Evolutionary conservation across 2,329 filamentous ascomycete genomes (phyloP).

Genomic region (Pestalotiopsis sp.): DNA sequence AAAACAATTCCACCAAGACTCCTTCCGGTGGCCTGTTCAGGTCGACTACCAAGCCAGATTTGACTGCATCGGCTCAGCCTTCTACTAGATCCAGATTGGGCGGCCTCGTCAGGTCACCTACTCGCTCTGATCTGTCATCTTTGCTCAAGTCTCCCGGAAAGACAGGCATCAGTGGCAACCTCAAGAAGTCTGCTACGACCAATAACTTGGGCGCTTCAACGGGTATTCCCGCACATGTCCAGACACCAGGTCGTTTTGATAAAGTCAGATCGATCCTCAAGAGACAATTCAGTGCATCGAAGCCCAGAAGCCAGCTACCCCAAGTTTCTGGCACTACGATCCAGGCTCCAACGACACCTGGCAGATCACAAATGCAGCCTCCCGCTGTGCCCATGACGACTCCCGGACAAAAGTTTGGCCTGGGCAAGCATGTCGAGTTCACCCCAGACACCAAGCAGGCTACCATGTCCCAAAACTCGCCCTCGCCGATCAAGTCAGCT

Average conservation of each 20-base stretch:
- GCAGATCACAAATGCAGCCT: conserved; percentile 54
- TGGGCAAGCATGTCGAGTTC: conserved; percentile 76
- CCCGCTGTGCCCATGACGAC: conserved; percentile 61
- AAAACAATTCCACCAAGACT: conserved; percentile 57
- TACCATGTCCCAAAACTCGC: conserved; percentile 49
- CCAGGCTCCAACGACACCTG: conserved; percentile 48
- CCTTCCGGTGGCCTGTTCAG: conserved; percentile 56
- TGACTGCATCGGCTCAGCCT: conserved; percentile 40
- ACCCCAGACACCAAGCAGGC: conserved; percentile 68
- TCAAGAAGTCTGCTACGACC: conserved; percentile 55
- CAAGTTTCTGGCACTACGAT: conserved; percentile 35
- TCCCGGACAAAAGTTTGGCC: conserved; percentile 61
- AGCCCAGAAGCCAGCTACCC: conserved; percentile 51
- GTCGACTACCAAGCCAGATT: conserved; percentile 54
- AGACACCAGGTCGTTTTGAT: conserved; percentile 55
- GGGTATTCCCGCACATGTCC: conserved; percentile 35
- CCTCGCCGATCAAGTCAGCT: conserved; percentile 57
- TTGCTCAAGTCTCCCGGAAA: conserved; percentile 44
- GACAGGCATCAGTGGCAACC: conserved; percentile 22
- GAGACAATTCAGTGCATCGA: conserved; percentile 40
- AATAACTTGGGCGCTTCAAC: conserved; percentile 41
- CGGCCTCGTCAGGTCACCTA: conserved; percentile 44
- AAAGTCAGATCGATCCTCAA: conserved; percentile 62
- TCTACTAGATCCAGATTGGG: conserved; percentile 43
- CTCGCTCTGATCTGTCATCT: conserved; percentile 45